Percentiles rank a stretch among this genome's conserved stretches.
Evolutionary conservation across 768 basidiomycete genomes (phyloP).

Genomic region (Suillus ampliporus): DNA sequence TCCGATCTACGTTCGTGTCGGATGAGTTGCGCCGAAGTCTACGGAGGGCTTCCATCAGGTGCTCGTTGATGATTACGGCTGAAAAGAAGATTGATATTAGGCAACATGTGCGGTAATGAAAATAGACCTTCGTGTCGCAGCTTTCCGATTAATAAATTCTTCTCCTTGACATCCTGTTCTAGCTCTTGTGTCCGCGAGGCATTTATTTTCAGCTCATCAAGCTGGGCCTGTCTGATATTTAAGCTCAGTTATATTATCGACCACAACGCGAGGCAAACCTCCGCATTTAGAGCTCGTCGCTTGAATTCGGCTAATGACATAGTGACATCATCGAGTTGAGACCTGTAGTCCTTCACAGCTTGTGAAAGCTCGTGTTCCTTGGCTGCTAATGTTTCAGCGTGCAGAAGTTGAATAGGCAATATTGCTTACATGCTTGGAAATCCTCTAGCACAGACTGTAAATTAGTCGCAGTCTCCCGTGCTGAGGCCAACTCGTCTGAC

Average conservation of each 20-base stretch:
- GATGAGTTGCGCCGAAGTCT: slow-evolving; percentile 86
- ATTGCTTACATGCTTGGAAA: slow-evolving; percentile 83
- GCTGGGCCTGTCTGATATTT: slow-evolving; percentile 56
- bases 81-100: slow-evolving; percentile 12
- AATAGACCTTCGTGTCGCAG: slow-evolving; percentile 88
- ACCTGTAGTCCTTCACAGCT: slow-evolving; percentile 82
- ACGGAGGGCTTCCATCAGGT: slow-evolving; percentile 96
- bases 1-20: slow-evolving; percentile 88
- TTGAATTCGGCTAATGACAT: slow-evolving; percentile 90
- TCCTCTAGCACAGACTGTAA: slow-evolving; percentile 93
- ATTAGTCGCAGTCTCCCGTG: slow-evolving; percentile 78
- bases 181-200: slow-evolving; percentile 71
- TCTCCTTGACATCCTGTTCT: slow-evolving; percentile 93
- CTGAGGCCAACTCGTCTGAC: slow-evolving; percentile 60
- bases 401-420: slow-evolving; percentile 5
- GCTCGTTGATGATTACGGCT: slow-evolving; percentile 98
- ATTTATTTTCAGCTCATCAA: slow-evolving; percentile 76
- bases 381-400: slow-evolving; percentile 49
- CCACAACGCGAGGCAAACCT: slow-evolving; percentile 53
- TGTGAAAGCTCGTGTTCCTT: slow-evolving; percentile 91
- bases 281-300: slow-evolving; percentile 84
- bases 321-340: slow-evolving; percentile 70
- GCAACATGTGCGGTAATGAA: slow-evolving; percentile 3
- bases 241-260: neutral
- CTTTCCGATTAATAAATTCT: slow-evolving; percentile 93